Conservation (phyloP, 2,329 filamentous ascomycete species). For the Colletotrichum gloeosporioides region DNA sequence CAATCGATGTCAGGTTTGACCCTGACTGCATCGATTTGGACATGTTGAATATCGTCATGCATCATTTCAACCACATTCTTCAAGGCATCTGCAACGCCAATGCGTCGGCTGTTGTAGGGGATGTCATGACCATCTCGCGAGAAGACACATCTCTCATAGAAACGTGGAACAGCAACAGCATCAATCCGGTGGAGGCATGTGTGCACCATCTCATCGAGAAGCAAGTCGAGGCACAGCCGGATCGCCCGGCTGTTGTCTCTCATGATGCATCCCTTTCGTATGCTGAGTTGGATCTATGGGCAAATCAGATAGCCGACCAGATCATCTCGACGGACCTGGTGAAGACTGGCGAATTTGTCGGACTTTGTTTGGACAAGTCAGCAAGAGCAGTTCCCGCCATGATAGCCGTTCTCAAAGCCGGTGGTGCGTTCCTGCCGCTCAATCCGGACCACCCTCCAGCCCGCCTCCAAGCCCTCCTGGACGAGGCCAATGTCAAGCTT, state of each 20-base stretch:
- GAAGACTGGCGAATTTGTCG: not conserved
- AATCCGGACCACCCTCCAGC: not conserved
- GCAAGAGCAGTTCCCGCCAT: not conserved
- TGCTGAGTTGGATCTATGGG: not conserved
- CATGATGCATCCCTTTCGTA: not conserved
- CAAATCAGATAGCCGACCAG: not conserved
- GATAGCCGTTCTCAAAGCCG: not conserved
- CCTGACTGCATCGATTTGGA: not conserved
- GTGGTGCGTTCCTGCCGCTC: not conserved
- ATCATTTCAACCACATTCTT: not conserved
- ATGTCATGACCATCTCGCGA: not conserved
- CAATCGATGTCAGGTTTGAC: not conserved
- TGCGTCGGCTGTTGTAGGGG: not conserved
- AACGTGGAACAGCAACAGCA: not conserved
- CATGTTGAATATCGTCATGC: not conserved
- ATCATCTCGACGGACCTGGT: not conserved
- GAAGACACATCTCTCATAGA: not conserved
- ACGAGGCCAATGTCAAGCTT: not conserved
- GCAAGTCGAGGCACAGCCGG: not conserved
- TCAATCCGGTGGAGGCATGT: not conserved
- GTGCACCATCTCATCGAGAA: slow-evolving; percentile 2
- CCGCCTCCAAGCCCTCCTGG: not conserved
- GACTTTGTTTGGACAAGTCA: not conserved
- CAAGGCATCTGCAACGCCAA: not conserved
- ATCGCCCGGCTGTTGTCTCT: not conserved